These are phyloP conservation scores for Aspergillus kassunensis DNA, from an alignment of 495 filamentous ascomycete species.

Conservation along the genomic window DNA sequence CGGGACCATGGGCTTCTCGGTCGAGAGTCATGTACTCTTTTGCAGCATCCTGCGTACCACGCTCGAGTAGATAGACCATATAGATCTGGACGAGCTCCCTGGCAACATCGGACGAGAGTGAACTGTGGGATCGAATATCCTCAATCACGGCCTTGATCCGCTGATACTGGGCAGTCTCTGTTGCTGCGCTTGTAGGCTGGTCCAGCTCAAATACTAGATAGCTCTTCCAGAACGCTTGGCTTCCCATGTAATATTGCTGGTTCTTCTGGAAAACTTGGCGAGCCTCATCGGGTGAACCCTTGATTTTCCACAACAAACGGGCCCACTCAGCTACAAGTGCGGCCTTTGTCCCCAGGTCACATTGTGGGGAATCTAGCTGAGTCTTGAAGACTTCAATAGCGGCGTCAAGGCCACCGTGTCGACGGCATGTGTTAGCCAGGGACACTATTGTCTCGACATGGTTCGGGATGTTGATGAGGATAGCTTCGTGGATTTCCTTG, in stretches of 20 bases:
- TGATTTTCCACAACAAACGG: constrained; percentile 81
- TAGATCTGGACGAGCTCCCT: constrained; percentile 78
- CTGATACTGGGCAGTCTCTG: constrained; percentile 62
- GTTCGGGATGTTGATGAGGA: constrained; percentile 65
- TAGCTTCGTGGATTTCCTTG: constrained; percentile 75
- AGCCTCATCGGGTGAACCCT: constrained; percentile 80
- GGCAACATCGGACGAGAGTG: constrained; percentile 60
- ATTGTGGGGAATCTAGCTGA: constrained; percentile 67
- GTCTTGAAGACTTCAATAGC: constrained; percentile 82
- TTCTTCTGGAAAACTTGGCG: constrained; percentile 81
- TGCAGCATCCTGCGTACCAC: constrained; percentile 76
- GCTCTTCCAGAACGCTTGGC: constrained; percentile 85
- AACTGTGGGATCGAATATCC: constrained; percentile 71
- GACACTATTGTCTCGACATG: constrained; percentile 85
- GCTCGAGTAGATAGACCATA: constrained; percentile 78
- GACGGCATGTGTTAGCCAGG: constrained; percentile 82
- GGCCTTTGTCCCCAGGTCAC: constrained; percentile 78
- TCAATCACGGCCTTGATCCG: constrained; percentile 78
- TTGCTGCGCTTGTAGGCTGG: constrained; percentile 68
- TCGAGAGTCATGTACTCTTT: constrained; percentile 85
- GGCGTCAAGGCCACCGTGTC: constrained; percentile 78
- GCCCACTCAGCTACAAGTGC: constrained; percentile 90
- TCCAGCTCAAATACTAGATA: constrained; percentile 88
- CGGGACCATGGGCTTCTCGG: constrained; percentile 73
- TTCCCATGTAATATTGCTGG: constrained; percentile 80